These are phyloP conservation scores for Aureobasidium sp. DNA, from an alignment of 2,329 filamentous ascomycete genomes.

Conservation along the genomic window DNA sequence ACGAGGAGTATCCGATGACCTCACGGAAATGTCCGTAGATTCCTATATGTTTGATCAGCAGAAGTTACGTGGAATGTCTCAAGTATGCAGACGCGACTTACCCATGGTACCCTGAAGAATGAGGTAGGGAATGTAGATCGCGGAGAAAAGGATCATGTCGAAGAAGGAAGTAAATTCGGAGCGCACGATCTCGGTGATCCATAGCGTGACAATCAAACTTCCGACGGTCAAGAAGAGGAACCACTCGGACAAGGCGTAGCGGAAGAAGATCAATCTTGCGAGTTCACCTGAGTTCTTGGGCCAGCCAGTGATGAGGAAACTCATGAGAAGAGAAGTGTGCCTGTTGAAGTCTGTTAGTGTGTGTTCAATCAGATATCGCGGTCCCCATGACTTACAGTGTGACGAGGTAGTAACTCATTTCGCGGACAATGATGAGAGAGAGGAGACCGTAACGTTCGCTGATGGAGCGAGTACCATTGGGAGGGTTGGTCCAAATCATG, in stretches of 20 bases:
- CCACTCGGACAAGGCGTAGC: constrained; percentile 41
- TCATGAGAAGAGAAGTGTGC: constrained; percentile 38
- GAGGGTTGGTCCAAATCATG: constrained; percentile 35
- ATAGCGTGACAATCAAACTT: constrained; percentile 37
- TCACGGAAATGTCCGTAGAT: constrained; percentile 41
- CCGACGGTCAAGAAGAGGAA: constrained; percentile 30
- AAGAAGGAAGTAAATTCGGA: constrained; percentile 37
- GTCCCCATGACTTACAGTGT: constrained; percentile 24
- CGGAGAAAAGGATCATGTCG: constrained; percentile 35
- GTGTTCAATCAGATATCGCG: no score
- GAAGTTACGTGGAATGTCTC: neutral
- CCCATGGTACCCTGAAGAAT: constrained; percentile 37
- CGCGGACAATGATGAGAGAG: constrained; percentile 38
- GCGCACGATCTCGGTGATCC: constrained; percentile 37
- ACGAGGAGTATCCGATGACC: constrained; percentile 36
- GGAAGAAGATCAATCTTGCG: constrained; percentile 38
- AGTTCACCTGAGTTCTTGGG: constrained; percentile 30
- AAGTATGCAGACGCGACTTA: neutral
- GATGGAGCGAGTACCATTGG: constrained; percentile 28
- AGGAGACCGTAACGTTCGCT: constrained; percentile 37
- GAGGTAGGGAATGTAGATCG: constrained; percentile 36
- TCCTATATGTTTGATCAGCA: neutral
- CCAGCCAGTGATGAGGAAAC: constrained; percentile 38
- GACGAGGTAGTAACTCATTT: constrained; percentile 41
- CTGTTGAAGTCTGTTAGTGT: neutral